These are phyloP conservation scores for Colletotrichum costaricense DNA, from an alignment of 2,329 filamentous ascomycete genomes.

Conservation along the genomic window DNA sequence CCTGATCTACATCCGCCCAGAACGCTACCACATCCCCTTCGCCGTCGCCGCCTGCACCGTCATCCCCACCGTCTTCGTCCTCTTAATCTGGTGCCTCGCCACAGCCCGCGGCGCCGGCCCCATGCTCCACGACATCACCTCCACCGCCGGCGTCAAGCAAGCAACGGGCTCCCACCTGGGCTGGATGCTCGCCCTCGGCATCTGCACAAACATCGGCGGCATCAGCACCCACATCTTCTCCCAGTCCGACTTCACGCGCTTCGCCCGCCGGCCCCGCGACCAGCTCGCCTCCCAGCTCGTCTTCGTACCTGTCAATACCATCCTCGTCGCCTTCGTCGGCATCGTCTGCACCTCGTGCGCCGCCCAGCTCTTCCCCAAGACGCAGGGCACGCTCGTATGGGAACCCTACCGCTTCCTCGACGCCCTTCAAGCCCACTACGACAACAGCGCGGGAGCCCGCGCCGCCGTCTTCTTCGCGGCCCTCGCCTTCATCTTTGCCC, in stretches of 20 bases:
- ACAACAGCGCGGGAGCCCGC: slow-evolving; percentile 24
- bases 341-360: slow-evolving; percentile 45
- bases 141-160: slow-evolving; percentile 37
- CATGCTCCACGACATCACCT: slow-evolving; percentile 39
- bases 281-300: slow-evolving; percentile 42
- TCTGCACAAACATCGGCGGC: slow-evolving; percentile 44
- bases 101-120: slow-evolving; percentile 40
- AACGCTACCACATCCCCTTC: slow-evolving; percentile 41
- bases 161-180: slow-evolving; percentile 36
- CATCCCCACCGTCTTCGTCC: slow-evolving; percentile 43
- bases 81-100: slow-evolving; percentile 44
- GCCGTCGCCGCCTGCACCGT: slow-evolving; percentile 39
- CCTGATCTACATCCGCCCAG: slow-evolving; percentile 41
- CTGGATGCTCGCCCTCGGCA: slow-evolving; percentile 43
- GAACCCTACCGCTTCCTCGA: slow-evolving; percentile 43
- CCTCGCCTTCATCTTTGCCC: slow-evolving; percentile 37
- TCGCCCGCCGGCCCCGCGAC: slow-evolving; percentile 42
- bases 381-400: slow-evolving; percentile 41
- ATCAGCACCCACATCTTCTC: slow-evolving; percentile 44
- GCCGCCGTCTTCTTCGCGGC: slow-evolving; percentile 38
- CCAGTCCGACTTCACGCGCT: slow-evolving; percentile 46
- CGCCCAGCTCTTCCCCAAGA: slow-evolving; percentile 39
- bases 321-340: slow-evolving; percentile 42
- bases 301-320: slow-evolving; percentile 42
- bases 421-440: slow-evolving; percentile 37